phyloP scores from a whole-genome alignment of 2,329 filamentous ascomycete genomes.

The Beauveria bassiana region DNA sequence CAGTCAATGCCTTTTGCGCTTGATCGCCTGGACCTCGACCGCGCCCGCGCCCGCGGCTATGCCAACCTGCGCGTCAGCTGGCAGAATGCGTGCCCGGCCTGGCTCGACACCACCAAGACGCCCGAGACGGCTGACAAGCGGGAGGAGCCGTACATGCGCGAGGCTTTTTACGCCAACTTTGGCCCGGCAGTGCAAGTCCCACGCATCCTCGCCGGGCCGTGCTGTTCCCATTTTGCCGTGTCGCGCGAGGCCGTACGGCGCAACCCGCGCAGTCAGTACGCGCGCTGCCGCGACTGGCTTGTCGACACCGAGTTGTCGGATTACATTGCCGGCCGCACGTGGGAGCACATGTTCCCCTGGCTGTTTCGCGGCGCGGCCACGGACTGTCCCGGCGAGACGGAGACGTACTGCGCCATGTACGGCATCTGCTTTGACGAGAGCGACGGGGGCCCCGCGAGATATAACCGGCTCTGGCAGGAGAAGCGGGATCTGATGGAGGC shows the following conservation, averaged over 20 bases:
- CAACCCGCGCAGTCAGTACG: constrained; percentile 23
- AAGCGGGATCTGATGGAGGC: constrained; percentile 5
- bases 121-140: constrained; percentile 17
- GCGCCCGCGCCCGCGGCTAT: constrained; percentile 40
- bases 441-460: constrained; percentile 1
- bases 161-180: constrained; percentile 24
- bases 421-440: constrained; percentile 23
- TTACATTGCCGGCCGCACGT: constrained; percentile 24
- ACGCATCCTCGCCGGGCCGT: constrained; percentile 24
- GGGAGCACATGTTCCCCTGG: constrained; percentile 28
- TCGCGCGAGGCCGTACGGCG: constrained; percentile 21
- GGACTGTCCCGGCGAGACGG: constrained; percentile 36
- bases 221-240: constrained; percentile 29
- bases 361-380: constrained; percentile 27
- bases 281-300: constrained; percentile 23
- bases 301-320: constrained; percentile 21
- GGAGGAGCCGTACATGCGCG: constrained; percentile 23
- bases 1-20: constrained; percentile 24
- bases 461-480: constrained; percentile 8
- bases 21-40: constrained; percentile 23
- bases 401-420: constrained; percentile 26
- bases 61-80: constrained; percentile 49
- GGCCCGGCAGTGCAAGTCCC: constrained; percentile 18
- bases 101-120: constrained; percentile 33
- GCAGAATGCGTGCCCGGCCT: constrained; percentile 46